phyloP scores from a whole-genome alignment of 2,329 filamentous ascomycete species.

The Pseudocercospora fijiensis region DNA sequence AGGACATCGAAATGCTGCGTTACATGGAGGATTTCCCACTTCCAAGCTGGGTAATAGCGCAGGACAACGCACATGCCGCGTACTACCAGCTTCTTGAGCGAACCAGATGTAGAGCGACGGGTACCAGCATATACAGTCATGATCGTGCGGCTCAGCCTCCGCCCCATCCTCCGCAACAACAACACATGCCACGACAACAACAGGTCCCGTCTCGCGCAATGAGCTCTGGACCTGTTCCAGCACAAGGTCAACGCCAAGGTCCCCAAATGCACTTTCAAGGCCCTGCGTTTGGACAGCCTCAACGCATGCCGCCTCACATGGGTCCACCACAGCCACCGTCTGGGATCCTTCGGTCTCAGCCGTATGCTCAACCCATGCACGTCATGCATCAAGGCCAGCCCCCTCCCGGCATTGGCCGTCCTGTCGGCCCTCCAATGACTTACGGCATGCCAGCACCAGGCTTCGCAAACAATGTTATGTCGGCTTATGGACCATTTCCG shows the following conservation, averaged over 20 bases:
- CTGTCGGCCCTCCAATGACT: constrained; percentile 18
- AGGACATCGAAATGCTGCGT: constrained; percentile 33
- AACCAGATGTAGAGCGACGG: constrained; percentile 27
- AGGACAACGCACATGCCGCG: constrained; percentile 26
- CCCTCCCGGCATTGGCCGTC: constrained; percentile 20
- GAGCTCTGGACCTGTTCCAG: background rate
- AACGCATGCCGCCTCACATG: constrained; percentile 13
- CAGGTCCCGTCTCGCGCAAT: background rate
- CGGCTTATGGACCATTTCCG: background rate
- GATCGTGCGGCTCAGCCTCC: constrained; percentile 15
- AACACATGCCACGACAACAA: constrained; percentile 7
- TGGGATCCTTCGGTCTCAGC: constrained; percentile 20
- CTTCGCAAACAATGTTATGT: constrained; percentile 8
- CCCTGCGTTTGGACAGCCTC: constrained; percentile 3
- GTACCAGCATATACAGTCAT: constrained; percentile 31
- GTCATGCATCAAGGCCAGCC: constrained; percentile 10
- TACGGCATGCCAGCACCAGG: constrained; percentile 22
- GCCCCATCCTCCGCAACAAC: constrained; percentile 5
- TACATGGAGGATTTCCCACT: constrained; percentile 35
- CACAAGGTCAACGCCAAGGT: constrained; percentile 4
- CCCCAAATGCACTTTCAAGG: constrained; percentile 7
- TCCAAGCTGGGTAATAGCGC: constrained; percentile 32
- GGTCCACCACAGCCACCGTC: constrained; percentile 11
- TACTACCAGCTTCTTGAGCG: constrained; percentile 31
- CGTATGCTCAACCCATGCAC: constrained; percentile 21